Evolutionary conservation across 163 green algal genomes (phyloP).

Genomic region (Scenedesmus sp.): DNA sequence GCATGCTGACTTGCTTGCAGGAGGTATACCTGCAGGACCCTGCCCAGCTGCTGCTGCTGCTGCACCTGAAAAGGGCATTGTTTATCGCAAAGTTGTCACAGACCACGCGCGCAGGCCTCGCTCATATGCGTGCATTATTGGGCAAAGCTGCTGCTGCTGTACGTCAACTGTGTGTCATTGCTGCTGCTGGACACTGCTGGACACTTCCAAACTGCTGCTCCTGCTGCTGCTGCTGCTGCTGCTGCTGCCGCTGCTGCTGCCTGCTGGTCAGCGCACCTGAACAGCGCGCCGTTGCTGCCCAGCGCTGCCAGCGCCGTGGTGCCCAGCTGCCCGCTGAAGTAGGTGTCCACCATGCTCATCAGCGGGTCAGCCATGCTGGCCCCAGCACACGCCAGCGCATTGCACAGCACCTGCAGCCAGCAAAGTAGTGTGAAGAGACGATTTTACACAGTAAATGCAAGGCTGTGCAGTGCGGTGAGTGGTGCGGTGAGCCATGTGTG

Average conservation of each 20-base stretch:
- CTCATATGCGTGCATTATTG: too few species aligned
- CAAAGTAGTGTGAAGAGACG: background rate
- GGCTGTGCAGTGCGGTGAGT: too few species aligned
- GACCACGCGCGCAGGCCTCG: too few species aligned
- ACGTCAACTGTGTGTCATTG: too few species aligned
- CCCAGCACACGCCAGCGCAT: conserved; percentile 49
- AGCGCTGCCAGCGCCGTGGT: conserved; percentile 48
- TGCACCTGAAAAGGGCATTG: background rate
- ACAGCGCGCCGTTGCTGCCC: conserved; percentile 52
- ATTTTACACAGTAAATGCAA: too few species aligned
- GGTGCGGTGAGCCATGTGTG: too few species aligned
- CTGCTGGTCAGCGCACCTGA: background rate
- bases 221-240: background rate
- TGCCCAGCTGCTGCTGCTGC: background rate
- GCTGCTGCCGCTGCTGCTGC: background rate
- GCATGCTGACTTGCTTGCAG: background rate
- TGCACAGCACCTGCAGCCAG: conserved; percentile 38
- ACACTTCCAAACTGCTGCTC: background rate
- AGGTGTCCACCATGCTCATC: conserved; percentile 58
- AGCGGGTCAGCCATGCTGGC: conserved; percentile 53
- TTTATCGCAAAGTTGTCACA: too few species aligned
- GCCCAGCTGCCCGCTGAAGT: conserved; percentile 49
- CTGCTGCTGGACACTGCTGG: too few species aligned
- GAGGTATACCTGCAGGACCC: background rate
- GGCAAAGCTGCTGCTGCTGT: too few species aligned